Base-by-base conservation (phyloP, 257 asterid genomes). In the Plantago elongata region DNA sequence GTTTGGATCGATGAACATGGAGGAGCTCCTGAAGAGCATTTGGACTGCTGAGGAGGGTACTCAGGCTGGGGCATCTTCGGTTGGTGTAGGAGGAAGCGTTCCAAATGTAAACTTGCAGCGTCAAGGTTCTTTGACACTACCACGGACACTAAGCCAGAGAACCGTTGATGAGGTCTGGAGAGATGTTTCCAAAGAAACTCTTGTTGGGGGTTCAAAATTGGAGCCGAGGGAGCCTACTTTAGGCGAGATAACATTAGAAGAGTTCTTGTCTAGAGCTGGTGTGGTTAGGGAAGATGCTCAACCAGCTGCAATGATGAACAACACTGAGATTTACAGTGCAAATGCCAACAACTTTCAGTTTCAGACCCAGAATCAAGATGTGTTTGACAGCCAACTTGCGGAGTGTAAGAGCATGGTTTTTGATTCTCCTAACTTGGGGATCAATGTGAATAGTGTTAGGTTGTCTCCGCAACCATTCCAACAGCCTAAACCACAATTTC, bases 1-100 rank as follows among this genome's bases (percentile, higher is more conserved):
- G 52, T 85, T 85, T 30, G 98, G 98, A 27, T 88, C 96, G 7
- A 84, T 90, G 90, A 90, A 90, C 64, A 88, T 90, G 96, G 98
- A 90, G 77, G 98, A 90, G 22, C 88, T 90, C 9, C 43, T 90
- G 34, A 90, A 90, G 79, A 90, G 78, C 77, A 83, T 90, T 56
- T 88, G 96, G 96, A 77, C 91, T 13, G 94, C 89, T 38, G 98
- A 90, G 70, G 98, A 85, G 77, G 59, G 59, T 34, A 74, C 74
- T 61, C 95, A 87, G 72, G 80, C 72, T 17, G 29, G 22, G 62
- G 58, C 71, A 18, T 70, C 84, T 49, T 45, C 78, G 50, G 37
- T 72, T 4, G 84, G 75, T 44, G 78, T 47, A 8, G 87, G 68
- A 65, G 69, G 71, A 46, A 70, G 18, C 38, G 60, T 50, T 46